Base-by-base conservation (phyloP, 768 basidiomycete genomes). In the Agaricus subrufescens region DNA sequence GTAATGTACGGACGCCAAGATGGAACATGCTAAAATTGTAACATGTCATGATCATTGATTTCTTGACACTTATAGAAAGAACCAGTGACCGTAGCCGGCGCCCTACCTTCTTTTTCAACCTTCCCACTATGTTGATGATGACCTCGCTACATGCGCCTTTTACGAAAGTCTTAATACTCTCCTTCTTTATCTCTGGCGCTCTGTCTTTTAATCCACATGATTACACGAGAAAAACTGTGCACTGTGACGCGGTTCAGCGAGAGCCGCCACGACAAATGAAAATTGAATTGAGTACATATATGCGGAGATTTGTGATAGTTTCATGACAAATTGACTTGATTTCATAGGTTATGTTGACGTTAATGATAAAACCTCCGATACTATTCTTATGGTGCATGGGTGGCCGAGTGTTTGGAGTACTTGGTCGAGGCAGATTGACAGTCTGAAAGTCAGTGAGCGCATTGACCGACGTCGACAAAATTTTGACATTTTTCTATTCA, bases 391-490 rank as follows among this genome's bases (percentile, higher is more conserved):
- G 76, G 82, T 90, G 0, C 89, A 91, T 61, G 89, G 89, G 3
- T 91, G 89, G 89, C 89, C 89, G 0, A 78, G 83, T 60, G 66
- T 89, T 3, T 91, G 89, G 89, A 85, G 82, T 52, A 80, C 78
- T 19, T 91, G 88, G 89, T 76, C 83, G 37, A 78, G 77, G 31
- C 89, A 91, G 64, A 88, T 91, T 15, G 70, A 81, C 50, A 78
- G 81, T 58, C 85, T 90, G 66, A 67, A 84, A 71, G 87, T 80
- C 60, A 31, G 64, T 58, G 15, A 12, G 23, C 54, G 39, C 37
- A 11, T 19, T 31, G 31, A 38, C n/a, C 19, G 25, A 56, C 47
- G 19, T 4, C 6, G 45, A 23, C 1, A 23, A 26, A 29, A 34
- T 29, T 6, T 27, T 29, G 29, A 30, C 46, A 29, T 27, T 12